These are phyloP conservation scores for Fusarium illudens DNA, from an alignment of 2,329 filamentous ascomycete species.

Conservation along the genomic window DNA sequence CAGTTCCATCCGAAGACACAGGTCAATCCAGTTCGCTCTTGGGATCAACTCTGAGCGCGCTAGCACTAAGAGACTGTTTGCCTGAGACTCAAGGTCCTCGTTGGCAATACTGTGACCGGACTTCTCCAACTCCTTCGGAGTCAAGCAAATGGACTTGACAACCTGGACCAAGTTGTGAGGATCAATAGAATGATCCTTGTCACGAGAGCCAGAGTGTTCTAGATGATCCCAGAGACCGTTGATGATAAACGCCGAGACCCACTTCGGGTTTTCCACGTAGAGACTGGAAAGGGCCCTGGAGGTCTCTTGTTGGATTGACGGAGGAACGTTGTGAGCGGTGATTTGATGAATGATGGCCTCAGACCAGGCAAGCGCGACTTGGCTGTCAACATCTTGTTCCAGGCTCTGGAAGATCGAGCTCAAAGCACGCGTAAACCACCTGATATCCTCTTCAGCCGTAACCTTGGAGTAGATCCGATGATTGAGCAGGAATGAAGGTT, in stretches of 20 bases:
- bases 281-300: conserved; percentile 68
- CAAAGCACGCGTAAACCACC: conserved; percentile 79
- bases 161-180: conserved; percentile 69
- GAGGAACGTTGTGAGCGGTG: conserved; percentile 67
- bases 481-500: conserved; percentile 87
- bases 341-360: conserved; percentile 85
- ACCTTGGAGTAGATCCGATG: conserved; percentile 86
- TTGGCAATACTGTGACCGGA: conserved; percentile 54
- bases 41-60: conserved; percentile 81
- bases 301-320: conserved; percentile 70
- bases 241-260: conserved; percentile 70
- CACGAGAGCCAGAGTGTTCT: conserved; percentile 69
- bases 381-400: conserved; percentile 55
- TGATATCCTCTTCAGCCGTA: conserved; percentile 75
- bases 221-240: conserved; percentile 84
- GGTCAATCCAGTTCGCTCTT: conserved; percentile 84
- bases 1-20: conserved; percentile 79
- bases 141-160: conserved; percentile 70
- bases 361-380: conserved; percentile 77
- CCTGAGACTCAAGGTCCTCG: conserved; percentile 69
- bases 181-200: conserved; percentile 80
- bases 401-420: conserved; percentile 66
- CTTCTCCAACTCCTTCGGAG: conserved; percentile 58
- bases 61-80: conserved; percentile 80
- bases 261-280: conserved; percentile 67